A percentile compares a stretch with the other conserved stretches of the same genome.
Conservation (phyloP, 768 basidiomycete genomes). For the Pholiota microspora region DNA sequence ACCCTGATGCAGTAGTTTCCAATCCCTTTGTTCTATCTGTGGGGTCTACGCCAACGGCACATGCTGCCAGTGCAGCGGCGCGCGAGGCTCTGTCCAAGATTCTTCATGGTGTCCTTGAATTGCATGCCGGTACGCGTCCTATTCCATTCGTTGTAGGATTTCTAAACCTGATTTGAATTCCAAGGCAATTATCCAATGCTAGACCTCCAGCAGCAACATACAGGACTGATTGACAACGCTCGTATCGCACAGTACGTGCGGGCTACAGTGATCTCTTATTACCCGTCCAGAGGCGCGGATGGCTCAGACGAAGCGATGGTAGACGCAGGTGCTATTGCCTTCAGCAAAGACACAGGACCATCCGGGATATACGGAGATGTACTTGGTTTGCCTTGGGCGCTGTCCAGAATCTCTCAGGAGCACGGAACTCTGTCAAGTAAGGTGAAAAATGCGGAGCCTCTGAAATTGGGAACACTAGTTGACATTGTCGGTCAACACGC, state of each 20-base stretch:
- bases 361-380: slow-evolving; percentile 72
- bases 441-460: slow-evolving; percentile 20
- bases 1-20: slow-evolving; percentile 29
- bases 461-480: slow-evolving; percentile 60
- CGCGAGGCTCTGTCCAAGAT: slow-evolving; percentile 39
- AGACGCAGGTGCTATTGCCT: slow-evolving; percentile 82
- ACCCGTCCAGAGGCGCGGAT: slow-evolving; percentile 61
- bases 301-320: slow-evolving; percentile 73
- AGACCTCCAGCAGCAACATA: slow-evolving; percentile 83
- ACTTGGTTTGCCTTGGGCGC: slow-evolving; percentile 59
- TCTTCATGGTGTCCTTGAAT: slow-evolving; percentile 64
- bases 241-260: slow-evolving; percentile 68
- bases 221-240: slow-evolving; percentile 53
- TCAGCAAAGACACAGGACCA: slow-evolving; percentile 84
- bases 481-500: slow-evolving; percentile 85
- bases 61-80: slow-evolving; percentile 62
- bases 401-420: slow-evolving; percentile 73
- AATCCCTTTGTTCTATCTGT: slow-evolving; percentile 71
- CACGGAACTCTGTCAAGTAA: slow-evolving; percentile 66
- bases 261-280: slow-evolving; percentile 76
- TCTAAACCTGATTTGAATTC: too few species aligned
- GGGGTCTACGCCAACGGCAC: slow-evolving; percentile 87
- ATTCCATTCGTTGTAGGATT: background rate
- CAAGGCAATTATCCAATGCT: slow-evolving; percentile 81
- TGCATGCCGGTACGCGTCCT: slow-evolving; percentile 62